phyloP scores from a whole-genome alignment of 768 basidiomycete genomes.

The Strobilomyces dryophilus region DNA sequence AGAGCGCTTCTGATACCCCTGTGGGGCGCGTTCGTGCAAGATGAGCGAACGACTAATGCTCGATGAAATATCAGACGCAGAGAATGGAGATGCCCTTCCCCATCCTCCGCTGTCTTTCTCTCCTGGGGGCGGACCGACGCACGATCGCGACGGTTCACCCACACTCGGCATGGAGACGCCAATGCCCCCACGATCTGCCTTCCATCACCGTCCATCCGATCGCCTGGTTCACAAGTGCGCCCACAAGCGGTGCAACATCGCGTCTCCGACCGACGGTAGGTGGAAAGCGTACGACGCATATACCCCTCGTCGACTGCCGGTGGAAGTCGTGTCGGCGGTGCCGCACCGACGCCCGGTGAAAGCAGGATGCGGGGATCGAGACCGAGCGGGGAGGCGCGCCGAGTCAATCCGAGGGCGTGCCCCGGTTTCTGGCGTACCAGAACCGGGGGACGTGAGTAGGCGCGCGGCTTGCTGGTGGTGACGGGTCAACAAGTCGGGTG shows the following conservation, averaged over 20 bases:
- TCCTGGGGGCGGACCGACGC: too few species aligned
- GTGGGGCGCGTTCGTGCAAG: too few species aligned
- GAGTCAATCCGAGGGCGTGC: slow-evolving; percentile 1
- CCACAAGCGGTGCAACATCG: slow-evolving; percentile 32
- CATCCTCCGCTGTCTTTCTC: too few species aligned
- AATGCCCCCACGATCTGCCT: slow-evolving; percentile 18
- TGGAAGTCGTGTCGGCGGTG: slow-evolving; percentile 40
- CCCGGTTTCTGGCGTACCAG: slow-evolving; percentile 20
- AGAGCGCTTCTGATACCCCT: too few species aligned
- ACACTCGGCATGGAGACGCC: slow-evolving; percentile 19
- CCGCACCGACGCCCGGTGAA: slow-evolving; percentile 18
- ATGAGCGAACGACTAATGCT: too few species aligned
- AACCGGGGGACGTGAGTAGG: slow-evolving; percentile 11
- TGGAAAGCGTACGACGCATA: slow-evolving; percentile 28
- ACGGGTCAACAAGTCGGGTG: too few species aligned
- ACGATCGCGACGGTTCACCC: too few species aligned
- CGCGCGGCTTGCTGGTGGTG: not conserved
- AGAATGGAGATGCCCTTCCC: too few species aligned
- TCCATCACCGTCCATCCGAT: slow-evolving; percentile 9
- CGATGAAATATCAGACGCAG: too few species aligned
- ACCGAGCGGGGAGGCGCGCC: not conserved
- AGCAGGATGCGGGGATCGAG: slow-evolving; percentile 1
- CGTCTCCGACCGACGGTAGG: slow-evolving; percentile 29
- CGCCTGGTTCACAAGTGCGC: slow-evolving; percentile 27
- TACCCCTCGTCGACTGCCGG: slow-evolving; percentile 33